Evolutionary conservation across 2,329 filamentous ascomycete species (phyloP).

Genomic region (Bipolaris oryzae): DNA sequence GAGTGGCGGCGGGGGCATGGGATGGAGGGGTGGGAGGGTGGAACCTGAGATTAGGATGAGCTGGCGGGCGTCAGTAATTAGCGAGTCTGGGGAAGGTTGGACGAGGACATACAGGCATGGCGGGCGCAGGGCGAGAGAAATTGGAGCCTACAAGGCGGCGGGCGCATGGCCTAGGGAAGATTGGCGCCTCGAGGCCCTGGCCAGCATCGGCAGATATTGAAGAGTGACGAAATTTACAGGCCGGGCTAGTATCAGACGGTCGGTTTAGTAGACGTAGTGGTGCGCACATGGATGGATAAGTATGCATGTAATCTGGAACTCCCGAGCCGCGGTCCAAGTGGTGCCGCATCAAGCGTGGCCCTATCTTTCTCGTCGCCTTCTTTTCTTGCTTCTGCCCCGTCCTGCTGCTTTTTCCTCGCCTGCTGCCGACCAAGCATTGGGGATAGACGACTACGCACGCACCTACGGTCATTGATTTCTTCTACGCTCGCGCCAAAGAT

Average conservation of each 20-base stretch:
- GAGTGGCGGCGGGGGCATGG: neutral
- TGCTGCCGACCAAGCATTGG: conserved; percentile 2
- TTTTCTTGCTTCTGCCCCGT: conserved; percentile 4
- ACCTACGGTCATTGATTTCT: conserved; percentile 12
- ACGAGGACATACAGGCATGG: conserved; percentile 37
- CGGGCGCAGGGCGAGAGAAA: conserved; percentile 7
- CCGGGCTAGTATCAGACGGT: neutral
- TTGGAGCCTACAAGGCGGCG: conserved; percentile 7
- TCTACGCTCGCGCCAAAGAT: conserved; percentile 15
- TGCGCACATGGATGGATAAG: too few relatives aligned
- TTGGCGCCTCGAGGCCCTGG: conserved; percentile 24
- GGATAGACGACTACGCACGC: too few relatives aligned
- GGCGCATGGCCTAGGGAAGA: conserved; percentile 9
- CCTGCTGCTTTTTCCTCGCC: conserved; percentile 11
- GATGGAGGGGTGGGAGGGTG: conserved; percentile 10
- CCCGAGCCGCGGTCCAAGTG: conserved; percentile 28
- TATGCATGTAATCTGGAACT: neutral
- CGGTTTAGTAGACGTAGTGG: neutral
- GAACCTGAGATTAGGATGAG: conserved; percentile 62
- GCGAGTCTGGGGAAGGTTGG: conserved; percentile 12
- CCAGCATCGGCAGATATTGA: conserved; percentile 25
- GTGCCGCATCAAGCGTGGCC: neutral
- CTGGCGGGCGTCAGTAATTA: conserved; percentile 47
- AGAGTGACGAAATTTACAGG: conserved; percentile 28
- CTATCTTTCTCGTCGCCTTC: neutral